Conservation (phyloP, 495 filamentous ascomycete genomes). For the Astrothelium macrocarpum region DNA sequence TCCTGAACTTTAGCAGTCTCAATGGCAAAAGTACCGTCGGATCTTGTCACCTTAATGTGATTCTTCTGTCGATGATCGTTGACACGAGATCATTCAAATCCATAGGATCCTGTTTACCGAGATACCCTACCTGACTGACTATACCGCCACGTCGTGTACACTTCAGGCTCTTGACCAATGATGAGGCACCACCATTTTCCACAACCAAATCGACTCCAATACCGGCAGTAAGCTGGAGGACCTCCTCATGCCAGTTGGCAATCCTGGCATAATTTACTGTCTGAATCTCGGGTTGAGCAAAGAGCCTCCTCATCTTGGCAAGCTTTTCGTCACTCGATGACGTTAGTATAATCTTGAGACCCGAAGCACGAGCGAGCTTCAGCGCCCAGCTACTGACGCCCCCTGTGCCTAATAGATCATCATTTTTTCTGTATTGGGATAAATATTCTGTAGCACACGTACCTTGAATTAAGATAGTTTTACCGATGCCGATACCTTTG, state of each 20-base stretch:
- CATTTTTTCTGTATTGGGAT: neutral
- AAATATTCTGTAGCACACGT: conserved; percentile 6
- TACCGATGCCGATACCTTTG: conserved; percentile 27
- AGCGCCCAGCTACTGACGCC: conserved; percentile 33
- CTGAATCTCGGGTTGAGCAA: conserved; percentile 18
- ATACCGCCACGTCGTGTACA: conserved; percentile 32
- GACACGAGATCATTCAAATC: conserved; percentile 27
- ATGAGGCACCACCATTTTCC: conserved; percentile 31
- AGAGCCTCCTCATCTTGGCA: conserved; percentile 18
- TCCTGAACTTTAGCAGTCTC: neutral
- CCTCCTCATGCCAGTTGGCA: conserved; percentile 33
- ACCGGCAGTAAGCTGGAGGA: conserved; percentile 28
- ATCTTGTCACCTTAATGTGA: conserved; percentile 23
- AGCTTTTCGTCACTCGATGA: conserved; percentile 35
- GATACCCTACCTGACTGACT: conserved; percentile 37
- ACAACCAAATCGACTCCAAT: conserved; percentile 36
- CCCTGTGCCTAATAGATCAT: conserved; percentile 27
- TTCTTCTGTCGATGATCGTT: conserved; percentile 30
- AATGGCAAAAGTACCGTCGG: neutral
- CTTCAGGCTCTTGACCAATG: conserved; percentile 31
- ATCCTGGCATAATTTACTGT: conserved; percentile 31
- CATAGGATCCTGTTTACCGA: conserved; percentile 23
- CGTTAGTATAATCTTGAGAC: conserved; percentile 30
- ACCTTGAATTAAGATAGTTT: conserved; percentile 38
- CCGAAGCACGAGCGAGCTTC: conserved; percentile 30